Base-by-base conservation (phyloP, 2,329 filamentous ascomycete genomes). In the Claviceps paspali region DNA sequence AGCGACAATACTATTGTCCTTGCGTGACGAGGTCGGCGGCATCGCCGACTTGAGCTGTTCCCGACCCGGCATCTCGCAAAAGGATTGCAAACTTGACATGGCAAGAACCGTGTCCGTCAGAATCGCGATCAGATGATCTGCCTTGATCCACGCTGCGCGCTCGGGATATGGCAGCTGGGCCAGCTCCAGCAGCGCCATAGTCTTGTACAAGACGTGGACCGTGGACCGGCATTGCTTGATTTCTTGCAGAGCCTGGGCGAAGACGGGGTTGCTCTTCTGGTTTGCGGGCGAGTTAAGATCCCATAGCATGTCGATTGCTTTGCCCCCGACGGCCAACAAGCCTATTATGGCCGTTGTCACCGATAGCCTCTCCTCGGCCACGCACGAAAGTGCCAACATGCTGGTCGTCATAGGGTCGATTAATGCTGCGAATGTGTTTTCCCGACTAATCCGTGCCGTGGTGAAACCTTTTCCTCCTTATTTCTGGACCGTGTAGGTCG, bases 211-310 rank as follows among this genome's bases (percentile, higher is more conserved):
- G 28, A 57, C 49, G 44, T 57, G 53, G 14, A 58, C 47, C 1
- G 57, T 57, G 9, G 57, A 60, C 24, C 57, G 54, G 27, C 54
- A 57, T 41, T 60, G 56, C 35, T 58, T 57, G 27, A 57, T 43
- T 41, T 58, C 54, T 32, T 55, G 53, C 5, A 59, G 47, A 10
- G 54, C 52, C 32, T 50, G 45, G 43, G 50, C 52, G 40, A 57
- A 43, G 21, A 50, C 31, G 6, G 46, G 42, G 14, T 52, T 53
- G 38, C 44, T 43, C 40, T 29, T 30, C 18, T 45, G 38, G 39
- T 46, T 46, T 1, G 55, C 49, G 5, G 51, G 45, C 35, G 49
- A 46, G 41, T 55, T 56, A 41, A 59, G 50, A 36, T 59, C 54
- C 47, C 47, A 49, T 39, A 60, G 50, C 10, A 47, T 47, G 42